Conservation (phyloP, 2,329 filamentous ascomycete genomes). For the Orbilia ellipsospora region DNA sequence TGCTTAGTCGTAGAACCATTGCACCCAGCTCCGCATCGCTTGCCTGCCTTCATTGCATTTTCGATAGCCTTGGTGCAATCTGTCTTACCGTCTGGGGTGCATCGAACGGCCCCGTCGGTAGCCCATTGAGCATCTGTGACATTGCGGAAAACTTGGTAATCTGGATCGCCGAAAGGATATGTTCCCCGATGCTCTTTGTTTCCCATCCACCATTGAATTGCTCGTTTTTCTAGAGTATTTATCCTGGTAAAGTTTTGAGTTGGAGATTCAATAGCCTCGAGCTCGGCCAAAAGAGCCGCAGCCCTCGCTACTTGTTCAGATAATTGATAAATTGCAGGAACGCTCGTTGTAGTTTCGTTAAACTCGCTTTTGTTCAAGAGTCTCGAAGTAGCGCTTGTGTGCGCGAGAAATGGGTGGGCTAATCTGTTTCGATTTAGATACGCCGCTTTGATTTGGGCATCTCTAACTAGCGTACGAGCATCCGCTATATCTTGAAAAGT, state of each 20-base stretch:
- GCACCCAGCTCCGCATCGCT: constrained; percentile 52
- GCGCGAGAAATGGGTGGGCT: no score
- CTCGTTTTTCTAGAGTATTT: background rate
- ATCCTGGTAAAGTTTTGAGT: background rate
- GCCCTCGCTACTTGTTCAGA: constrained; percentile 7
- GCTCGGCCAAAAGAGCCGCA: constrained; percentile 5
- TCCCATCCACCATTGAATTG: constrained; percentile 11
- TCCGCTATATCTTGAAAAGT: background rate
- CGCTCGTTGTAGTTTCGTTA: no score
- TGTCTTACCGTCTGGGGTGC: constrained; percentile 71
- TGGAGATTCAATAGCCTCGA: constrained; percentile 7
- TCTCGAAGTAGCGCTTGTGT: no score
- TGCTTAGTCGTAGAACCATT: constrained; percentile 42
- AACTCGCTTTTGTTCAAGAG: no score
- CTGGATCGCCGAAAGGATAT: constrained; percentile 6
- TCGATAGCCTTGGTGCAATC: constrained; percentile 57
- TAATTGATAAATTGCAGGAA: constrained; percentile 1
- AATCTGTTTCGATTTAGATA: no score
- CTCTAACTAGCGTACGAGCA: no score
- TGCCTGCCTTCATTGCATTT: constrained; percentile 51
- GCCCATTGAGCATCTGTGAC: constrained; percentile 28
- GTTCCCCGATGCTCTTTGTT: constrained; percentile 28
- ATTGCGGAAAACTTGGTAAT: constrained; percentile 20
- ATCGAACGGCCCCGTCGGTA: constrained; percentile 37
- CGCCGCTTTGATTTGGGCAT: no score